Evolutionary conservation across 2,329 filamentous ascomycete species (phyloP).

Genomic region (Aspergillus flavus): DNA sequence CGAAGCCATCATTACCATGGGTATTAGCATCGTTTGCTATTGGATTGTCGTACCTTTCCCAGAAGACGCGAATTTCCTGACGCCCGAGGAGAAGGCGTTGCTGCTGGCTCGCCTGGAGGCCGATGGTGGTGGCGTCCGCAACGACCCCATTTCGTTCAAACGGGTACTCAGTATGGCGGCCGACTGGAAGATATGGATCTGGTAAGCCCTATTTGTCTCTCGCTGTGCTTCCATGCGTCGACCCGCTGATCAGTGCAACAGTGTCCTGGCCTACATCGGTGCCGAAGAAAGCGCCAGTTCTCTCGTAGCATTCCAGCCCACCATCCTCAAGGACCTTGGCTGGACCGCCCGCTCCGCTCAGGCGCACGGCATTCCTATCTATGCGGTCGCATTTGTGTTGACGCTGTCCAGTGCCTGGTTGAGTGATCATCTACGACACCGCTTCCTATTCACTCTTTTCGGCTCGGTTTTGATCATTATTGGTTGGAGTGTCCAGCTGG

Average conservation of each 20-base stretch:
- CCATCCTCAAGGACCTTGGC: slow-evolving; percentile 36
- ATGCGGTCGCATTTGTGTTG: slow-evolving; percentile 30
- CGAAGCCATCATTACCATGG: slow-evolving; percentile 17
- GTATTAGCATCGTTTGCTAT: slow-evolving; percentile 15
- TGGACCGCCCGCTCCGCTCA: slow-evolving; percentile 35
- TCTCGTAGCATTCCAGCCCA: slow-evolving; percentile 32
- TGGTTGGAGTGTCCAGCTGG: slow-evolving; percentile 17
- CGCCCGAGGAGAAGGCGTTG: slow-evolving; percentile 15
- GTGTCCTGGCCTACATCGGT: slow-evolving; percentile 23
- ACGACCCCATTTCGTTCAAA: slow-evolving; percentile 8
- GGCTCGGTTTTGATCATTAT: slow-evolving; percentile 15
- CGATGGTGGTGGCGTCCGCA: slow-evolving; percentile 10
- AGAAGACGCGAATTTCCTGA: slow-evolving; percentile 18
- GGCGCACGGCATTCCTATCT: slow-evolving; percentile 38
- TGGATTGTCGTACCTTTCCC: slow-evolving; percentile 20
- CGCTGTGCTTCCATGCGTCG: neutral
- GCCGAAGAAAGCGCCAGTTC: slow-evolving; percentile 21
- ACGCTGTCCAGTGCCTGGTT: slow-evolving; percentile 22
- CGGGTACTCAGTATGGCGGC: slow-evolving; percentile 8
- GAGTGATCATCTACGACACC: slow-evolving; percentile 16
- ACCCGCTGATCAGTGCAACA: neutral
- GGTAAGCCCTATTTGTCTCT: slow-evolving; percentile 18
- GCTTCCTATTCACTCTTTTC: slow-evolving; percentile 17
- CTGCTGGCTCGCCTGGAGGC: slow-evolving; percentile 17
- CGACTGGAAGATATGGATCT: slow-evolving; percentile 22